Evolutionary conservation across 148 eudicot genomes (phyloP).

Genomic region (Gaultheria prostrata): DNA sequence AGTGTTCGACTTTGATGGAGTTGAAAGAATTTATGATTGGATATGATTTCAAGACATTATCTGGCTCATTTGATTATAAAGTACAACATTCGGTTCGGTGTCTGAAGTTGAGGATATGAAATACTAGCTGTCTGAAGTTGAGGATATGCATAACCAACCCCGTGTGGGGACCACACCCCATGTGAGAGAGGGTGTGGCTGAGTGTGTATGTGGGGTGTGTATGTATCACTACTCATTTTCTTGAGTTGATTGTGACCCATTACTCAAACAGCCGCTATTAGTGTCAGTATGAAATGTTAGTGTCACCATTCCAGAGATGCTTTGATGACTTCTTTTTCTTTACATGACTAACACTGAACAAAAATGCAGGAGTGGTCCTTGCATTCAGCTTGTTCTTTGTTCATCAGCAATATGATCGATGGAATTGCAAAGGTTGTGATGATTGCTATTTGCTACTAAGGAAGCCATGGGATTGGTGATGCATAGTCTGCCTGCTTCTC

Average conservation of each 20-base stretch:
- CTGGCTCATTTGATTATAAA: too few species aligned
- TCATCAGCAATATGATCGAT: conserved; percentile 82
- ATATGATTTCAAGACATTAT: too few species aligned
- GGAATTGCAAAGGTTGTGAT: conserved; percentile 23
- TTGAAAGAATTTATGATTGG: too few species aligned
- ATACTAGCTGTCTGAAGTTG: too few species aligned
- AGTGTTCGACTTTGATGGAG: too few species aligned
- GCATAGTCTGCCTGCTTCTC: conserved; percentile 22
- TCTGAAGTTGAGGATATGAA: too few species aligned
- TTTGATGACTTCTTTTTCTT: neutral
- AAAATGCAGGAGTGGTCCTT: conserved; percentile 60
- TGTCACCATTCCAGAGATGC: conserved; percentile 1
- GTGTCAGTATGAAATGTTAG: conserved; percentile 49
- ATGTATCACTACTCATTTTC: too few species aligned
- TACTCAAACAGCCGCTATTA: conserved; percentile 46
- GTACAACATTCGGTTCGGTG: too few species aligned
- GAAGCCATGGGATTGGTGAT: conserved; percentile 11
- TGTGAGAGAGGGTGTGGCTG: too few species aligned
- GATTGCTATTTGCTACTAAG: conserved; percentile 15
- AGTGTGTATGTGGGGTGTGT: too few species aligned
- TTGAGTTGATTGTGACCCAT: conserved; percentile 46
- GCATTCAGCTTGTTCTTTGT: conserved; percentile 66
- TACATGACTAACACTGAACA: neutral
- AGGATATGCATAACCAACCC: too few species aligned
- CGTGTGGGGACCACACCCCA: too few species aligned